Evolutionary conservation across 1,284 basidiomycete genomes (phyloP), one percentile per base, ranked within the genome.

Genomic region (Tilletia horrida): DNA sequence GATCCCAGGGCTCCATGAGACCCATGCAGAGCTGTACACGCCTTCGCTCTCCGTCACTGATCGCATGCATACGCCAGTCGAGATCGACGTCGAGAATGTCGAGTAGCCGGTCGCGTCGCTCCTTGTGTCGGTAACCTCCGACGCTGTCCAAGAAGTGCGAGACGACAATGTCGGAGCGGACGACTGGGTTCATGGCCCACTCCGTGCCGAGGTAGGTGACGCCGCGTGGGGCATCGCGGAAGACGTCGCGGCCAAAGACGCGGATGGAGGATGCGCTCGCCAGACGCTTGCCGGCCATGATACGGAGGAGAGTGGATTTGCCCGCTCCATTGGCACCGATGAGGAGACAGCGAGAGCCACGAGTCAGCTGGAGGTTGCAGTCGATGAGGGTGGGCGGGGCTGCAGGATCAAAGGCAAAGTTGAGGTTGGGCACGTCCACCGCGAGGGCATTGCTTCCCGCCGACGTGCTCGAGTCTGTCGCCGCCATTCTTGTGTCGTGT

Each of bases 1-100:
- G 87, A 75, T 96, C 90, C 93, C 93, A 99, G 43, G 91, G 89
- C 27, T 87, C 87, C 96, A 99, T 98, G 27, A 99, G 86, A 1
- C 96, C 96, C 87, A 97, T 95, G 73, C 91, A 92, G 27, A 98
- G 88, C 83, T 99, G 96, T 3, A 98, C 93, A 1, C 91, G 84
- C 35, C 96, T 86, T 43, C 95, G 86, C 84, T 98, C 96, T 52
- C 96, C 96, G 81, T 99, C 96, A 18, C 92, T 94, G 73, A 98
- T 95, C 70, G 88, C 84, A 76, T 93, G 91, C 91, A 93, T 92
- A 69, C 88, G 90, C 80, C 80, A 82, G n/a, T 74, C 71, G n/a
- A 79, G 77, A 83, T 98, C 94, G 65, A 98, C 88, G 80, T 97
- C 95, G 43, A 98, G 85, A 68, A 99, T 91, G 82, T 94, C 88